Percentiles rank a stretch among this genome's conserved stretches.
Conservation (phyloP, 768 basidiomycete genomes). For the Paxillus rubicundulus region DNA sequence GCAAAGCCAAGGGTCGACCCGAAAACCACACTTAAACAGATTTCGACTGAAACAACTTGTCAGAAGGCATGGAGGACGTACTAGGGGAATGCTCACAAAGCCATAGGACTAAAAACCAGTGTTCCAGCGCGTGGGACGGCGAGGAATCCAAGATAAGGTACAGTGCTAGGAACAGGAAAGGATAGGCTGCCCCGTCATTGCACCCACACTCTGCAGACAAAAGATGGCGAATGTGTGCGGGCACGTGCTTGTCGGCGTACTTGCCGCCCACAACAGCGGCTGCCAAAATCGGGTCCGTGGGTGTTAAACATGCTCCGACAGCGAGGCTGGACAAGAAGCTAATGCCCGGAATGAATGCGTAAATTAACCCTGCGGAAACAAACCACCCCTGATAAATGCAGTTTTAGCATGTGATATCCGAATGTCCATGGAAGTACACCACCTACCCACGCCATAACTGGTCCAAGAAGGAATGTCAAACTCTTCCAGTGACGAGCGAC, state of each 20-base stretch:
- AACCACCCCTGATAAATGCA: conserved; percentile 75
- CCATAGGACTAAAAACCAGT: conserved; percentile 90
- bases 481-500: conserved; percentile 93
- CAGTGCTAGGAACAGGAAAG: conserved; percentile 86
- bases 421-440: not conserved
- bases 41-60: conserved; percentile 55
- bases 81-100: conserved; percentile 56
- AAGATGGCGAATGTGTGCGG: conserved; percentile 69
- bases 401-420: conserved; percentile 6
- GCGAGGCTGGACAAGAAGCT: conserved; percentile 87
- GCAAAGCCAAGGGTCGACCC: conserved; percentile 72
- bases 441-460: conserved; percentile 83
- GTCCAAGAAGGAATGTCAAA: conserved; percentile 76
- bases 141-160: conserved; percentile 75
- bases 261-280: conserved; percentile 81
- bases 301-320: conserved; percentile 89
- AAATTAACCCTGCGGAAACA: conserved; percentile 88
- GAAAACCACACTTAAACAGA: conserved; percentile 70
- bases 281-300: conserved; percentile 53
- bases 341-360: conserved; percentile 84
- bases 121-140: conserved; percentile 63
- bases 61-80: conserved; percentile 4
- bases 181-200: conserved; percentile 97
- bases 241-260: conserved; percentile 97
- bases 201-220: conserved; percentile 81